These are phyloP conservation scores for Rubroboletus pulcherrimus DNA, from an alignment of 768 basidiomycete species.

Conservation along the genomic window DNA sequence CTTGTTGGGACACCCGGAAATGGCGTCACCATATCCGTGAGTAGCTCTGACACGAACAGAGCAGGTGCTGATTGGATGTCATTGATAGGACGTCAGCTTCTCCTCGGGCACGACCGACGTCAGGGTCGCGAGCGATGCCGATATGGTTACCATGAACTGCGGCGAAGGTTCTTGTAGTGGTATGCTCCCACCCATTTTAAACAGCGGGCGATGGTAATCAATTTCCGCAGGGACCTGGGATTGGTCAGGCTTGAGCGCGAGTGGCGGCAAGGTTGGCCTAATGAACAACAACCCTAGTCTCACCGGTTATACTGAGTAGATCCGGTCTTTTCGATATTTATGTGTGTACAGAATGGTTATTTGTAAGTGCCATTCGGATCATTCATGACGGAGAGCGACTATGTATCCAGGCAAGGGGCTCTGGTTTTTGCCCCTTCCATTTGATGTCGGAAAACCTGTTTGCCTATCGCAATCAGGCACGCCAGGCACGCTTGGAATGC, in stretches of 20 bases:
- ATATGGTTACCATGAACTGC: constrained; percentile 53
- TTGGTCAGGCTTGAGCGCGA: constrained; percentile 43
- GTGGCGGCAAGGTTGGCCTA: constrained; percentile 42
- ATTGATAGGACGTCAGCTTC: constrained; percentile 47
- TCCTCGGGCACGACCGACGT: constrained; percentile 38
- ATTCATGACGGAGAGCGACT: neutral
- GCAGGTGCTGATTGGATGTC: neutral
- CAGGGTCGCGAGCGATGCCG: constrained; percentile 39
- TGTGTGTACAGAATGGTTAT: no score
- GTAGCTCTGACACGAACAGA: constrained; percentile 12
- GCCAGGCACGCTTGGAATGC: no score
- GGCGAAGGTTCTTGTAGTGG: constrained; percentile 50
- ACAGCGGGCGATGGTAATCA: neutral
- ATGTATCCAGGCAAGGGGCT: no score
- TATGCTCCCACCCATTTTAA: constrained; percentile 17
- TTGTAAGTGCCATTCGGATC: neutral
- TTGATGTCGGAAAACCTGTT: no score
- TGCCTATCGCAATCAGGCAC: no score
- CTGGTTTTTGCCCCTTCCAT: no score
- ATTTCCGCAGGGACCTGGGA: constrained; percentile 42
- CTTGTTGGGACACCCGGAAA: constrained; percentile 51
- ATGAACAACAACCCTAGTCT: constrained; percentile 31
- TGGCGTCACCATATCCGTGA: constrained; percentile 56
- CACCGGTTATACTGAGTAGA: constrained; percentile 30
- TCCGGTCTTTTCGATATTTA: neutral